Evolutionary conservation across 495 filamentous ascomycete species (phyloP).

Genomic region (Neurospora sp.): DNA sequence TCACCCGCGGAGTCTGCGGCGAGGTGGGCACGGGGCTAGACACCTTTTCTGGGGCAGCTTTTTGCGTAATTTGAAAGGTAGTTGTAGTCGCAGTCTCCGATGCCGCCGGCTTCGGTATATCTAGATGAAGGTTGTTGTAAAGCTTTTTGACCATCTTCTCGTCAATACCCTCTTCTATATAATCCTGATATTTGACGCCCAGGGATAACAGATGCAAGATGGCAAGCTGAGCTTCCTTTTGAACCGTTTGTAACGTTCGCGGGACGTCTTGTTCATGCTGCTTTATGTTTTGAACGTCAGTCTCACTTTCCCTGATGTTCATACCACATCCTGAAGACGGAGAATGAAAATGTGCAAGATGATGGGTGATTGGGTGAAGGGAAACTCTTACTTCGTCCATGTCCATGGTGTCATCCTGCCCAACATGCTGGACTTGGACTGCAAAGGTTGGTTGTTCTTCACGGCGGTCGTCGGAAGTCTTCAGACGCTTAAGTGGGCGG

Average conservation of each 20-base stretch:
- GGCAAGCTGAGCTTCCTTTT: slow-evolving; percentile 59
- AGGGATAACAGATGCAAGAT: slow-evolving; percentile 53
- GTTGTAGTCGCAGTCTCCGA: not conserved
- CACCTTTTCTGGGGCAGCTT: not conserved
- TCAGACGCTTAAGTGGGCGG: not conserved
- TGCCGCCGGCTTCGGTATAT: slow-evolving; percentile 27
- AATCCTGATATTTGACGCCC: slow-evolving; percentile 55
- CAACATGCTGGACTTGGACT: not conserved
- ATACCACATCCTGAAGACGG: not conserved
- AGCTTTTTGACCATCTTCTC: slow-evolving; percentile 49
- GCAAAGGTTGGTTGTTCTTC: too few relatives aligned
- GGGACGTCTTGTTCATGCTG: not conserved
- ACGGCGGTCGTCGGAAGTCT: not conserved
- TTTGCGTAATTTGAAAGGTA: not conserved
- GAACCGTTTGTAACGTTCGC: slow-evolving; percentile 41
- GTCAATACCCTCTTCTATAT: slow-evolving; percentile 65
- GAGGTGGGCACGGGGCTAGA: not conserved
- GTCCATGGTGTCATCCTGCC: not conserved
- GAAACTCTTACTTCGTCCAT: not conserved
- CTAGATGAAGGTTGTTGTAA: slow-evolving; percentile 55
- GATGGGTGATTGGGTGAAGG: not conserved
- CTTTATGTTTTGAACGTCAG: not conserved
- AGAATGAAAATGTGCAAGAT: not conserved
- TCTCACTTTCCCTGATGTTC: not conserved
- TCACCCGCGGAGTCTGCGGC: not conserved